These are phyloP conservation scores for Cytospora leucostoma DNA, from an alignment of 2,329 filamentous ascomycete species.

Conservation along the genomic window DNA sequence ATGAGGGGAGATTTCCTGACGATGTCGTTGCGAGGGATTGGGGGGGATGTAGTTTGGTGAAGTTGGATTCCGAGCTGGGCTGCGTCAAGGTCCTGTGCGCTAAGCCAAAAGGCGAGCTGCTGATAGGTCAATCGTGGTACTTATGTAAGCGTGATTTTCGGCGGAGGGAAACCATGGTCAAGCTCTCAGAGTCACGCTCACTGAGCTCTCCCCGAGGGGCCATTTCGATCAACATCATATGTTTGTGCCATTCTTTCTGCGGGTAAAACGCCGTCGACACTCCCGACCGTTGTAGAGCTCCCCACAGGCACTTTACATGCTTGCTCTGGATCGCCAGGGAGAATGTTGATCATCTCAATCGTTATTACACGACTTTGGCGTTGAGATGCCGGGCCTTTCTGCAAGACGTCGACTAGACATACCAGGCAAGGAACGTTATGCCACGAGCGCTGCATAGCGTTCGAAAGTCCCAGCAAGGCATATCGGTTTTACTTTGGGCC, in stretches of 20 bases:
- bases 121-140: not conserved
- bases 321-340: not conserved
- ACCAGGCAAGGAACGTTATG: conserved; percentile 23
- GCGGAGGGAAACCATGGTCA: not conserved
- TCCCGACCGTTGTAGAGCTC: not conserved
- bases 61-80: conserved; percentile 22
- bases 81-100: conserved; percentile 11
- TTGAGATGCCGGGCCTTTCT: conserved; percentile 15
- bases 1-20: conserved; percentile 31
- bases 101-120: conserved; percentile 1
- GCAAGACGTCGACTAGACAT: conserved; percentile 19
- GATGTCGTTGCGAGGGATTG: conserved; percentile 27
- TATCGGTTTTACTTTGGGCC: conserved; percentile 6
- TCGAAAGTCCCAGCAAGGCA: conserved; percentile 24
- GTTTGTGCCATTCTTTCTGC: not conserved
- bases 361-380: not conserved
- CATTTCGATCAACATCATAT: not conserved
- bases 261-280: not conserved
- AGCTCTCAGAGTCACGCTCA: not conserved
- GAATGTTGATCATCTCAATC: not conserved
- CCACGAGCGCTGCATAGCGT: conserved; percentile 20
- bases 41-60: conserved; percentile 4
- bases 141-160: not conserved
- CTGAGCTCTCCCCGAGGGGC: not conserved
- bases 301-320: not conserved